phyloP scores from a whole-genome alignment of 345 rosid species.

The Brassica nigra region DNA sequence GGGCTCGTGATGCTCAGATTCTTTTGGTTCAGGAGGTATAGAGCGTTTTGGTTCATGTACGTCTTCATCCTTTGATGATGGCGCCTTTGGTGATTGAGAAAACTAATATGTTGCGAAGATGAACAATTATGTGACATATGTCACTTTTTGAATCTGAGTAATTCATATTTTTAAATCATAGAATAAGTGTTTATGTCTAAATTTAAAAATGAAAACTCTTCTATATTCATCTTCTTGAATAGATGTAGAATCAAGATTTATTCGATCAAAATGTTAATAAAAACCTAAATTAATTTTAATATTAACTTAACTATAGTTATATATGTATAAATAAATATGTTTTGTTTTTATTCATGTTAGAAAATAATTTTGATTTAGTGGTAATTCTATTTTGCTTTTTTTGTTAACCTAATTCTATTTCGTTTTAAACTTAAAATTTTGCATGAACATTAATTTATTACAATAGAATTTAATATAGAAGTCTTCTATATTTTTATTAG shows the following conservation, averaged over 20 bases:
- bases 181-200: background rate
- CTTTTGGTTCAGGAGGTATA: slow-evolving; percentile 26
- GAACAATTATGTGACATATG: background rate
- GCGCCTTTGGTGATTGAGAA: slow-evolving; percentile 55
- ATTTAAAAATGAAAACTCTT: background rate
- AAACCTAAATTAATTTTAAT: background rate
- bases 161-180: background rate
- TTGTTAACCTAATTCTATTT: no score
- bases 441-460: background rate
- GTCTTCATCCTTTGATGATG: slow-evolving; percentile 44
- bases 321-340: background rate
- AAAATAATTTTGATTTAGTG: background rate
- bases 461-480: background rate
- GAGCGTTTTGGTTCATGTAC: slow-evolving; percentile 21
- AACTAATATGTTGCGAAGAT: background rate
- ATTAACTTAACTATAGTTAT: background rate
- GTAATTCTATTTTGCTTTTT: background rate
- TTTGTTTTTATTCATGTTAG: background rate
- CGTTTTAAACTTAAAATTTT: background rate
- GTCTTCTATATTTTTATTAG: background rate
- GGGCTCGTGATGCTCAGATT: slow-evolving; percentile 14
- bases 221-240: background rate
- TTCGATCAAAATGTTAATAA: background rate
- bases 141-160: background rate
- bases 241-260: background rate